Evolutionary conservation across 805 yeast genomes (phyloP).

Genomic region (Monosporozyma servazzii): DNA sequence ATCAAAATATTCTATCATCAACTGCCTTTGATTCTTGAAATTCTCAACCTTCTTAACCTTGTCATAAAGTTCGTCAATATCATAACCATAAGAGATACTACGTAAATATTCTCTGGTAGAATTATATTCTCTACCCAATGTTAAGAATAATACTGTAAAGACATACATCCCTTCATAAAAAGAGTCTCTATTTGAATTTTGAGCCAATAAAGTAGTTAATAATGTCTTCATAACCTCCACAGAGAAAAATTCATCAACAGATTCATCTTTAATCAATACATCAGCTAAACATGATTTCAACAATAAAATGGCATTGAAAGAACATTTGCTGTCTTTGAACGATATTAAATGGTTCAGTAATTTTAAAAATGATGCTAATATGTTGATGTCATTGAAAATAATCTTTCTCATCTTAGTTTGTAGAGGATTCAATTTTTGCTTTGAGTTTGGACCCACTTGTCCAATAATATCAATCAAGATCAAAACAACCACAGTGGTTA

Average conservation of each 20-base stretch:
- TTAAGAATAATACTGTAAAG: slow-evolving; percentile 68
- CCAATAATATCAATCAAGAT: slow-evolving; percentile 81
- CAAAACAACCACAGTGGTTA: slow-evolving; percentile 85
- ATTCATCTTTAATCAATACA: slow-evolving; percentile 57
- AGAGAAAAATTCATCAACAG: slow-evolving; percentile 55
- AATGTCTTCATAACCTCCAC: slow-evolving; percentile 57
- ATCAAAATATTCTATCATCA: slow-evolving; percentile 67
- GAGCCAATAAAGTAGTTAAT: slow-evolving; percentile 55
- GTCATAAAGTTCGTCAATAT: slow-evolving; percentile 54
- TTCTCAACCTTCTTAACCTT: slow-evolving; percentile 55
- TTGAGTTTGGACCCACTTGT: slow-evolving; percentile 48
- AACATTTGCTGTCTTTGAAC: slow-evolving; percentile 84
- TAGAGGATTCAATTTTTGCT: slow-evolving; percentile 38
- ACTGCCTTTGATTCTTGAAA: slow-evolving; percentile 69
- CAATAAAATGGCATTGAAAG: slow-evolving; percentile 80
- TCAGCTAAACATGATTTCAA: slow-evolving; percentile 65
- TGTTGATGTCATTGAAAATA: slow-evolving; percentile 52
- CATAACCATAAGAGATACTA: slow-evolving; percentile 47
- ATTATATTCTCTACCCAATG: slow-evolving; percentile 59
- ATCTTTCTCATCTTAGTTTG: slow-evolving; percentile 58
- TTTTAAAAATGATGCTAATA: slow-evolving; percentile 70
- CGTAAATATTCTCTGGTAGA: slow-evolving; percentile 54
- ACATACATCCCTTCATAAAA: slow-evolving; percentile 90
- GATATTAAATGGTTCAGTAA: slow-evolving; percentile 67
- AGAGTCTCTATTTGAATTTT: slow-evolving; percentile 73